Evolutionary conservation across 208 protist genomes (phyloP).

Genomic region (Leishmania lainsoni): DNA sequence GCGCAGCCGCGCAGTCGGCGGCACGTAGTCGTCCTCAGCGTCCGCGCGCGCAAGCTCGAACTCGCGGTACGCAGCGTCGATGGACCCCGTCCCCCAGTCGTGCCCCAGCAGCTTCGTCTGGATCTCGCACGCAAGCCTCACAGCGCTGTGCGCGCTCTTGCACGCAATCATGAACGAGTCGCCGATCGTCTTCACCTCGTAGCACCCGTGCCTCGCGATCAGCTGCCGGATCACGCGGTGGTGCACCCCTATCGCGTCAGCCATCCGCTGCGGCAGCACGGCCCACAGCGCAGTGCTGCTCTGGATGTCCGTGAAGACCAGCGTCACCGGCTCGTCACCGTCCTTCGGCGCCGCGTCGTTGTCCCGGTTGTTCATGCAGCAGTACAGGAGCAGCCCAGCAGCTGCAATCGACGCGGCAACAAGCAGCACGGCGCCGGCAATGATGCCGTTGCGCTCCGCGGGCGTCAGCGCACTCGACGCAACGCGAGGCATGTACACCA

Average conservation of each 20-base stretch:
- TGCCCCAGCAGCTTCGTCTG: conserved; percentile 54
- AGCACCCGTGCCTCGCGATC: conserved; percentile 46
- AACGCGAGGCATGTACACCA: conserved; percentile 30
- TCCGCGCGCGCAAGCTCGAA: conserved; percentile 43
- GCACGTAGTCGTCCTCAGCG: conserved; percentile 19
- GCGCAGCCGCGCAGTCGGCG: conserved; percentile 39
- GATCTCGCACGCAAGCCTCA: conserved; percentile 50
- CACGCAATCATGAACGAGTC: conserved; percentile 61
- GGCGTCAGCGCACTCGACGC: conserved; percentile 16
- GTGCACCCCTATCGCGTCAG: conserved; percentile 64
- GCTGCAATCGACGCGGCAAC: conserved; percentile 13
- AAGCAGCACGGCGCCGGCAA: conserved; percentile 24
- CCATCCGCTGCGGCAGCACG: conserved; percentile 51
- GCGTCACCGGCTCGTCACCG: conserved; percentile 41
- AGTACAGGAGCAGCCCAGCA: conserved; percentile 23
- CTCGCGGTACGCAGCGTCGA: conserved; percentile 51
- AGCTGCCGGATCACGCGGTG: conserved; percentile 66
- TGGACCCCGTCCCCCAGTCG: conserved; percentile 51
- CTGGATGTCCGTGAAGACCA: conserved; percentile 83
- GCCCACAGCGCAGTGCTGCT: conserved; percentile 83
- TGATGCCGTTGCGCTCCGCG: conserved; percentile 32
- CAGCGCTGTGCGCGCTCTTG: conserved; percentile 44
- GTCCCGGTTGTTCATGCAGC: conserved; percentile 34
- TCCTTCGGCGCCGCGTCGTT: conserved; percentile 58
- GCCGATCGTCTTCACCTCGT: conserved; percentile 47